phyloP scores from a whole-genome alignment of 2,329 filamentous ascomycete genomes.

The Tolypocladium endophyticum region DNA sequence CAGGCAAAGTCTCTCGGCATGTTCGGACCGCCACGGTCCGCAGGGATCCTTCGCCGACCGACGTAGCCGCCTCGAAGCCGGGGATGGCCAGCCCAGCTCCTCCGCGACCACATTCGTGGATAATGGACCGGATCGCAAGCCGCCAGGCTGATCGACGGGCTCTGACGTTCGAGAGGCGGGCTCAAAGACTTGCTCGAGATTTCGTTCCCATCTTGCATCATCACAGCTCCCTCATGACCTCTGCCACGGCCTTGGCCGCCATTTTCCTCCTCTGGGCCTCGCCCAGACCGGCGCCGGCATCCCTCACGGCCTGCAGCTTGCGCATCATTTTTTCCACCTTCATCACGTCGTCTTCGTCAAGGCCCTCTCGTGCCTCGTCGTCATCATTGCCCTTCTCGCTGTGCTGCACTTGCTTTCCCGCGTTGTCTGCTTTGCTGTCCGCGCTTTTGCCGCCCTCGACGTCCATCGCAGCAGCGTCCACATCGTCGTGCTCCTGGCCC shows the following conservation, averaged over 20 bases:
- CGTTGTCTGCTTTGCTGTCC: constrained; percentile 1
- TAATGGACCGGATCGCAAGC: background rate
- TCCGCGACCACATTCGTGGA: background rate
- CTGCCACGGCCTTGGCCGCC: constrained; percentile 50
- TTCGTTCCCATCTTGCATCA: background rate
- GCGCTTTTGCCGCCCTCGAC: constrained; percentile 5
- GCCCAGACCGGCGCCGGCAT: constrained; percentile 47
- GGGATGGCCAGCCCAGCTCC: background rate
- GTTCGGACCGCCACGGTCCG: background rate
- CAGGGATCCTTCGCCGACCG: background rate
- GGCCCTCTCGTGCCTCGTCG: constrained; percentile 21
- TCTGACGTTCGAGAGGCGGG: background rate
- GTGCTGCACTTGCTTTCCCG: constrained; percentile 8
- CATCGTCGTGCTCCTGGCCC: constrained; percentile 15
- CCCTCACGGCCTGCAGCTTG: constrained; percentile 50
- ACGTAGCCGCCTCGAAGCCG: background rate
- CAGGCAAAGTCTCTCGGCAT: background rate
- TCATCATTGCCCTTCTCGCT: constrained; percentile 20
- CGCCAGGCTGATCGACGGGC: background rate
- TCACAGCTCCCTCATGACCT: constrained; percentile 52
- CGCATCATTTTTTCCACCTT: constrained; percentile 54
- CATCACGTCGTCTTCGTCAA: constrained; percentile 41
- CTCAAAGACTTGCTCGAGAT: background rate
- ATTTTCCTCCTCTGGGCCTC: constrained; percentile 50
- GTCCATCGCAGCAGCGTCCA: constrained; percentile 1